phyloP scores from a whole-genome alignment of 2,329 filamentous ascomycete species.

The Aphanoascus verrucosus region DNA sequence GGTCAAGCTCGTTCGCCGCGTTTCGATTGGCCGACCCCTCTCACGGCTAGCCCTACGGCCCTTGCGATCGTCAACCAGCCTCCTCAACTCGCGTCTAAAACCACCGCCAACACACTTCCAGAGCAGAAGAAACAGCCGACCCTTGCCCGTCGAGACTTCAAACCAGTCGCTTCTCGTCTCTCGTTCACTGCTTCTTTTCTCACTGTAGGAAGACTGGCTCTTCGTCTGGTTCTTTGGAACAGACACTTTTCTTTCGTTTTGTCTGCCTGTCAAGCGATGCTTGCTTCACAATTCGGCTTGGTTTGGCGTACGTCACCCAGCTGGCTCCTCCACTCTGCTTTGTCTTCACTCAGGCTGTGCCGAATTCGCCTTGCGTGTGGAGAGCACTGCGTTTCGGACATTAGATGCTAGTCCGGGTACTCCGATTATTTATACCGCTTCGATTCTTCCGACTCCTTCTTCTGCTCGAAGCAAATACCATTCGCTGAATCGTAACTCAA shows the following conservation, averaged over 20 bases:
- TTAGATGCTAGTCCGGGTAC: neutral
- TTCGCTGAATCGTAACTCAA: neutral
- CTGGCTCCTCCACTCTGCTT: neutral
- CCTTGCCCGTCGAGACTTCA: neutral
- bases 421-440: neutral
- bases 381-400: neutral
- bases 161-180: neutral
- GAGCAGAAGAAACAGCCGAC: neutral
- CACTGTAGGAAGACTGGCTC: neutral
- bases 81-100: neutral
- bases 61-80: constrained; percentile 2
- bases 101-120: neutral
- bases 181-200: neutral
- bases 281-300: constrained; percentile 3
- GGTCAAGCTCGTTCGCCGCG: neutral
- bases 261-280: neutral
- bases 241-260: neutral
- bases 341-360: constrained; percentile 7
- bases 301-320: constrained; percentile 8
- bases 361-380: neutral
- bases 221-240: neutral
- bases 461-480: neutral
- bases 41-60: neutral
- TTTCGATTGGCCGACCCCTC: constrained; percentile 7
- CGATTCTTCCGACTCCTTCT: neutral